Evolutionary conservation across 177 flowering plant genomes (phyloP), one percentile per base, ranked within the genome.

Genomic region (Tripterygium wilfordii): DNA sequence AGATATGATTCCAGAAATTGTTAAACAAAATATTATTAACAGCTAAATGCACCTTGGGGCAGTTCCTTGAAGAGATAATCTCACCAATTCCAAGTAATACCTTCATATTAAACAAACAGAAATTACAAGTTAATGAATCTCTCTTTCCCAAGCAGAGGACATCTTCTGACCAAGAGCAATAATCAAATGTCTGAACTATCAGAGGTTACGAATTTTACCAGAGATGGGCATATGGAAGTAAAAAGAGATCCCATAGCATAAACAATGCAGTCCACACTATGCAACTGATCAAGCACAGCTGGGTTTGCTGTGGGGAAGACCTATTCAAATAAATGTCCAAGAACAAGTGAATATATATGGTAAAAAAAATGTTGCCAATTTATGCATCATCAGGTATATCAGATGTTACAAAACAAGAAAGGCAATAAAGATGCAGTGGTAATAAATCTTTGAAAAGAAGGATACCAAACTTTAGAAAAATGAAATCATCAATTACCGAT

Each of bases 201-300:
- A n/a, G n/a, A n/a, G n/a, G 42, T 53, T 16, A 20, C 36, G 25
- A 42, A 49, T 32, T 16, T 66, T 82, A 91, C 98, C 89, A 91
- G 64, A 36, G 98, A 88, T 29, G 98, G 98, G 60, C 98, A 91
- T 26, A 85, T 62, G 24, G 98, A 91, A 54, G 98, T 88, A 53
- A 88, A 91, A 39, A 91, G 85, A 24, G 98, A 91, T 3, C 96
- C 98, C 96, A 91, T 91, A 22, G 92, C 96, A 76, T 83, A 91
- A 39, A 91, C 70, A 54, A 91, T 71, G 65, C 96, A 85, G 44
- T 91, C 88, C 52, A 80, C 92, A 32, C 53, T 66, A 21, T 56
- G 63, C 67, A 91, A 65, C 72, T 85, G 89, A 36, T 85, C 95
- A 53, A 91, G 56, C 12, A 83, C 95, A 45, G 70, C 53, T 32